These are phyloP conservation scores for Coix lacrymajobi DNA, from an alignment of 176 grass and related monocot genomes.

Conservation along the genomic window DNA sequence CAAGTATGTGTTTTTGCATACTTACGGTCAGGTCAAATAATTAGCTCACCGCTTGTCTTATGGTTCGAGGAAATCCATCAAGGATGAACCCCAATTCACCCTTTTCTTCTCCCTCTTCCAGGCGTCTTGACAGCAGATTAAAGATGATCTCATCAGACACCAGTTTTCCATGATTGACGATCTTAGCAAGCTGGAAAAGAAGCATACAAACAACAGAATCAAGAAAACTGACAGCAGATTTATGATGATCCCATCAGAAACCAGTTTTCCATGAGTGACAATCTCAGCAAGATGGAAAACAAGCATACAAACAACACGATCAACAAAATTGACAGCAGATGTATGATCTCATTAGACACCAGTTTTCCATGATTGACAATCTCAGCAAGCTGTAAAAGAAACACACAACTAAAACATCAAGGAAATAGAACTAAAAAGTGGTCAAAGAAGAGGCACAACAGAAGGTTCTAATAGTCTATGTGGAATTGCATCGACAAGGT, in stretches of 20 bases:
- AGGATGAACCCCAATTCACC: constrained; percentile 95
- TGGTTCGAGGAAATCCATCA: constrained; percentile 93
- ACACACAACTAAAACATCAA: not conserved
- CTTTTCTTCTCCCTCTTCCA: constrained; percentile 68
- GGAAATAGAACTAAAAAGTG: not conserved
- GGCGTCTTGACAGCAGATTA: constrained; percentile 71
- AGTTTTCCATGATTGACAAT: no score
- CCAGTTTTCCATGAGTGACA: constrained; percentile 77
- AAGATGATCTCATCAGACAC: constrained; percentile 93
- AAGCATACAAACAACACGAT: no score
- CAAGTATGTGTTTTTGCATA: constrained; percentile 32
- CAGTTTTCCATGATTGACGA: constrained; percentile 87
- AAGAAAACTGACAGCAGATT: constrained; percentile 55
- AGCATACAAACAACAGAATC: not conserved
- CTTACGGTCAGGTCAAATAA: constrained; percentile 48
- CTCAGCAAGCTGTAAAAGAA: constrained; percentile 59
- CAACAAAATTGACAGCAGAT: no score
- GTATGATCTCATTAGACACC: no score
- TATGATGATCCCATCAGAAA: constrained; percentile 82
- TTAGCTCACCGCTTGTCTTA: constrained; percentile 97
- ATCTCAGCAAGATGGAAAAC: constrained; percentile 69
- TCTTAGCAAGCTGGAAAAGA: constrained; percentile 68
- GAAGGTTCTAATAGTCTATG: not conserved
- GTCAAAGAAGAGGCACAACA: not conserved
- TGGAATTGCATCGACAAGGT: not conserved